Percentiles rank a stretch among this genome's conserved stretches.
These are phyloP conservation scores for Gnomoniopsis smithogilvyi DNA, from an alignment of 2,329 filamentous ascomycete genomes.

Conservation along the genomic window DNA sequence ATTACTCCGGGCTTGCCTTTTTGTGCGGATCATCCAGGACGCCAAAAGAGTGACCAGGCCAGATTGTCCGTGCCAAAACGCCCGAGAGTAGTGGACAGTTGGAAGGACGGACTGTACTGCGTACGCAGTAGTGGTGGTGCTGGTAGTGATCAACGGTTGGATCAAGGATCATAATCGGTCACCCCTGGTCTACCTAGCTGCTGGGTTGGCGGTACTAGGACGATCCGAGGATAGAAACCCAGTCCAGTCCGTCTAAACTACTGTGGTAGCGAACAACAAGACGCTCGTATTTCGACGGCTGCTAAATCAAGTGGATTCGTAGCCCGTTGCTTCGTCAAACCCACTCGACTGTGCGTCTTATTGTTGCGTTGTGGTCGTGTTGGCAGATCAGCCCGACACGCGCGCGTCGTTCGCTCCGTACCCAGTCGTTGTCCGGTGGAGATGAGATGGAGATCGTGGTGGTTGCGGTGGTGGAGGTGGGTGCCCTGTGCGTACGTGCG, in stretches of 20 bases:
- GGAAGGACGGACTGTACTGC: neutral
- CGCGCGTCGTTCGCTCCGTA: conserved; percentile 9
- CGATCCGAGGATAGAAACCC: neutral
- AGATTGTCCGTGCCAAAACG: neutral
- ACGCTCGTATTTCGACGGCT: neutral
- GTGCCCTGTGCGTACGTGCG: too few relatives aligned
- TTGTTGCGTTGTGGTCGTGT: neutral
- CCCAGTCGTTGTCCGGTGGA: conserved; percentile 11
- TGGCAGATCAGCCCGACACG: neutral
- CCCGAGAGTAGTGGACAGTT: neutral
- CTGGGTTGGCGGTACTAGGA: neutral
- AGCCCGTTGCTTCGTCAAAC: neutral
- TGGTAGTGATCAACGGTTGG: neutral
- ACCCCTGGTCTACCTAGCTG: conserved; percentile 3
- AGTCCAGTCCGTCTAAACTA: neutral
- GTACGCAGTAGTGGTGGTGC: too few relatives aligned
- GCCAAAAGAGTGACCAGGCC: neutral
- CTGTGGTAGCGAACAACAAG: neutral
- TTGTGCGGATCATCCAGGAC: too few relatives aligned
- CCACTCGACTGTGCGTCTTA: neutral
- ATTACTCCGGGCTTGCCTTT: too few relatives aligned
- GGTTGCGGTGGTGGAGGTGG: too few relatives aligned
- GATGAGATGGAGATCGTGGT: too few relatives aligned
- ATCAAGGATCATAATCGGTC: neutral
- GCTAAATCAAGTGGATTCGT: neutral